phyloP scores from a whole-genome alignment of 179 eudicot genomes.

The Silene noctiflora region DNA sequence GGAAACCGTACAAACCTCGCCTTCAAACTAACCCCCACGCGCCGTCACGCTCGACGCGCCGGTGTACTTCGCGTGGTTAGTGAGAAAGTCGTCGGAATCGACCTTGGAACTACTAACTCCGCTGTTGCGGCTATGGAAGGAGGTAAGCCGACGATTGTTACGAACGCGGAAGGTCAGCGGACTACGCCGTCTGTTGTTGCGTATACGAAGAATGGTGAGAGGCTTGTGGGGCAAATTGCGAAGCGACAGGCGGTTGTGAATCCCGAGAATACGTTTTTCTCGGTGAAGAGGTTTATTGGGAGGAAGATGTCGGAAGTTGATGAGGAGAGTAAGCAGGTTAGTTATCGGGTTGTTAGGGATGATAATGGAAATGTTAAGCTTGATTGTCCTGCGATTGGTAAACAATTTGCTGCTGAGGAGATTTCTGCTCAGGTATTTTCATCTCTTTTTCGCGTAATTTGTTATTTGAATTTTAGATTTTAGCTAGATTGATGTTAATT shows the following conservation, averaged over 20 bases:
- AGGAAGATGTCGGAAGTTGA: slow-evolving; percentile 85
- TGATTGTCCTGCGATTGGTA: slow-evolving; percentile 90
- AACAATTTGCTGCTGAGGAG: slow-evolving; percentile 87
- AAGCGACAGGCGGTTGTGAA: slow-evolving; percentile 91
- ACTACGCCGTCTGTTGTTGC: slow-evolving; percentile 98
- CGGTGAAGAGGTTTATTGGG: slow-evolving; percentile 89
- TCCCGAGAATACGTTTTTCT: slow-evolving; percentile 80
- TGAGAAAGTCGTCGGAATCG: slow-evolving; percentile 94
- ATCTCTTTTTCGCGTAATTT: neutral
- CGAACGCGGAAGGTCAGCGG: slow-evolving; percentile 85
- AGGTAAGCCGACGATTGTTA: slow-evolving; percentile 80
- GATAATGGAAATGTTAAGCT: slow-evolving; percentile 91
- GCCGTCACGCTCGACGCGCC: slow-evolving; percentile 16
- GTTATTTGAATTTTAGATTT: neutral
- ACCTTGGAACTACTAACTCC: slow-evolving; percentile 84
- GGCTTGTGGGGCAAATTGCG: slow-evolving; percentile 84
- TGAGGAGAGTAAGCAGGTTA: slow-evolving; percentile 92
- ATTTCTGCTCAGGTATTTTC: slow-evolving; percentile 75
- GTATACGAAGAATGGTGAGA: slow-evolving; percentile 72
- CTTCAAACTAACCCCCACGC: slow-evolving; percentile 30
- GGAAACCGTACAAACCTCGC: slow-evolving; percentile 35
- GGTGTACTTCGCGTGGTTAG: slow-evolving; percentile 41
- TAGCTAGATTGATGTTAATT: neutral
- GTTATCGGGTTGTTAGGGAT: slow-evolving; percentile 68
- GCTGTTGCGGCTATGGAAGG: slow-evolving; percentile 98